Base-by-base conservation (phyloP, 257 asterid species). In the Fraxinus anomala region DNA sequence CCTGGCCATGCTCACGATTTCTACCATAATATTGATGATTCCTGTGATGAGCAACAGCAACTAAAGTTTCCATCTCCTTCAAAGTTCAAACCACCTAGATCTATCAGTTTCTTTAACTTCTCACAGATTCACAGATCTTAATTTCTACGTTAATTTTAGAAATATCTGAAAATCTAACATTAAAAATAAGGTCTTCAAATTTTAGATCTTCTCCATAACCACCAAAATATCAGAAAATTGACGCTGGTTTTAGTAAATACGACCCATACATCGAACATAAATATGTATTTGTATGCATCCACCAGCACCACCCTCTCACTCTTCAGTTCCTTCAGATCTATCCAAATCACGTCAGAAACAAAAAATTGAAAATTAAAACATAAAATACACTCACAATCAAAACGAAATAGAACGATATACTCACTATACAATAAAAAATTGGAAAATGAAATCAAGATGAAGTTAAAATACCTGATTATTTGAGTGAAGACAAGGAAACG, bases 291-390 rank as follows among this genome's bases (percentile, higher is more conserved):
- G 69, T n/a, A 81, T 51, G 70, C 42, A 70, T 68, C 75, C 76
- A 82, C 87, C 80, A 77, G 68, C 77, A 83, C 74, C 80, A 81
- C 76, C 76, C 51, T 82, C 76, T 65, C 83, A 75, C 82, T 75
- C 83, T 77, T 81, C 86, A 72, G 87, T 89, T 83, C 77, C 92
- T 89, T 88, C 97, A 91, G 99, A 95, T 95, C 99, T 93, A 90
- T 80, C 65, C 82, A 77, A 73, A 69, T 56, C 28, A 70, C 72
- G 77, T 63, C 24, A 28, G 68, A 47, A 83, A 34, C 4, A 70
- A 68, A 71, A 42, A 83, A 75, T 72, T 21, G 70, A 71, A 31
- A 28, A 76, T 71, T 31, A 73, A 31, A 14, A 70, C 80, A 2
- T 75, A 77, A 66, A 70, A 0, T 16, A 51, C 68, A 79, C 76